These are phyloP conservation scores for Secale cereale DNA, from an alignment of 176 grass and related monocot species.

Conservation along the genomic window DNA sequence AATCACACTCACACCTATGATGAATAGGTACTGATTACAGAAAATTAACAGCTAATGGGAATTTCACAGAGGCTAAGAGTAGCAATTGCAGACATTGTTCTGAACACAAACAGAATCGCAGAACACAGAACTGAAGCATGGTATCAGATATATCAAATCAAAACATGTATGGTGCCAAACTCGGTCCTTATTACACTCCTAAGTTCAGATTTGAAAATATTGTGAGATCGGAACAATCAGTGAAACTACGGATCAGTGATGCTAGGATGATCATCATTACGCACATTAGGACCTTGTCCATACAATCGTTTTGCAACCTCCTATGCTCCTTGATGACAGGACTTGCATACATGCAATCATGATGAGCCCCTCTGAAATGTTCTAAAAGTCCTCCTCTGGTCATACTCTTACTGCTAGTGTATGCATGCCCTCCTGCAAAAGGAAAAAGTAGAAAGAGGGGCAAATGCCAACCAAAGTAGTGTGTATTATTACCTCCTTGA, in stretches of 20 bases:
- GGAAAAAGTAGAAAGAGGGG: background rate
- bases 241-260: background rate
- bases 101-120: background rate
- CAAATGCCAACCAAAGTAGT: background rate
- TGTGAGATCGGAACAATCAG: background rate
- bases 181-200: background rate
- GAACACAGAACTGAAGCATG: background rate
- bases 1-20: background rate
- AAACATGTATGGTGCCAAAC: background rate
- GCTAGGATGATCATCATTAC: background rate
- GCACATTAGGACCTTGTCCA: background rate
- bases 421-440: conserved; percentile 25
- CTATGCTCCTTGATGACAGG: background rate
- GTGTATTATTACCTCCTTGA: background rate
- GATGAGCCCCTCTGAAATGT: conserved; percentile 15
- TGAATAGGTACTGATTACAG: background rate
- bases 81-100: background rate
- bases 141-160: background rate
- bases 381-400: background rate
- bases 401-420: conserved; percentile 10
- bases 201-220: background rate
- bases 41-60: background rate
- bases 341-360: conserved; percentile 18
- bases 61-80: background rate
- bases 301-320: conserved; percentile 1